Base-by-base conservation (phyloP, 129 eudicot genomes). In the Flaveria robusta region DNA sequence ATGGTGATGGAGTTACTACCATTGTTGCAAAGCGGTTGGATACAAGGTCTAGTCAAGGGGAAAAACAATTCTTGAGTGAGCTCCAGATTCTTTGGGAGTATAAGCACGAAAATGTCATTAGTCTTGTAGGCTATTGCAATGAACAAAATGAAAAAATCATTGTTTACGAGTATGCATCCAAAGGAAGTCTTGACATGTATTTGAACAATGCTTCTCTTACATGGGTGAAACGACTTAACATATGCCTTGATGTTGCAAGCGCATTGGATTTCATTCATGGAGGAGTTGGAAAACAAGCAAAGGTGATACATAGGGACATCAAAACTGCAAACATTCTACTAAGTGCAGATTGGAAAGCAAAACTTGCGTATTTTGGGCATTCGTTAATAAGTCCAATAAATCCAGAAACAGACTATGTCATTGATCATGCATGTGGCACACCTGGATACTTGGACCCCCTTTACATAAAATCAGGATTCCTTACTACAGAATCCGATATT, bases 251-350 rank as follows among this genome's bases (percentile, higher is more conserved):
- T 58, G 51, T 64, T 39, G 78, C 70, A 0, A 9, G 45, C 1
- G 71, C 71, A 1, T 24, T 74, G 42, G 3, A 26, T 16, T 66
- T 31, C 59, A 34, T 62, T 1, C 70, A 74, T 14, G 31, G 15
- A 5, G 43, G 10, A 7, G 27, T 15, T 0, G 16, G 15, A 22
- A 20, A 13, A 37, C 3, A 52, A 23, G 72, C n/a, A n/a, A n/a
- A n/a, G n/a, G n/a, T n/a, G n/a, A n/a, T n/a, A n/a, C n/a, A n/a
- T n/a, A n/a, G n/a, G 10, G 80, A 76, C 56, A 19, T 76, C 3
- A 76, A 76, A 43, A 37, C 52, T 5, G 51, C 60, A 2, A 76
- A 76, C 50, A 50, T 65, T 29, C 20, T 66, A 52, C 41, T 75
- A 12, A 8, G 3, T 29, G 7, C 24, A 3, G 12, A 34, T 27